Evolutionary conservation across 1,284 basidiomycete species (phyloP).

Genomic region (Mycosarcoma mackinlayi): DNA sequence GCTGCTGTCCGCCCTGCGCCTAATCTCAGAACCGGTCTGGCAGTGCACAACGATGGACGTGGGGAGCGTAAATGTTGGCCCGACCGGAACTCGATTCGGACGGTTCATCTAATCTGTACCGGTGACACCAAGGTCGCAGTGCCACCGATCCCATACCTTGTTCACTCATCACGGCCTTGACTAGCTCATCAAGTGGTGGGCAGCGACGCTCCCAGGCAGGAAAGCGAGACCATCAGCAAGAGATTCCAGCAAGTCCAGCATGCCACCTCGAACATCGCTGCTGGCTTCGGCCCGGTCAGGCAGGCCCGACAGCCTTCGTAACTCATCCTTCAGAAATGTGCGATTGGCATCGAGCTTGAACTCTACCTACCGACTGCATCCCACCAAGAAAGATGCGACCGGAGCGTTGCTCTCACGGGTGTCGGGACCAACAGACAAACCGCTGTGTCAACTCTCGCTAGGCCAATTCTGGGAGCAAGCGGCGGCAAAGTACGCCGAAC

Average conservation of each 20-base stretch:
- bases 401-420: conserved; percentile 51
- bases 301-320: not conserved
- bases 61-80: conserved; percentile 8
- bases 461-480: conserved; percentile 76
- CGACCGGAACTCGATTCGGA: conserved; percentile 16
- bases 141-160: too few species aligned
- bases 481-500: conserved; percentile 71
- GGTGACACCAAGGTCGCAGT: too few species aligned
- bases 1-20: too few species aligned
- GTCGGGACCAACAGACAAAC: conserved; percentile 74
- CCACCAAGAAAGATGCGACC: conserved; percentile 11
- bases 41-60: not conserved
- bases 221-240: not conserved
- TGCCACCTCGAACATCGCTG: conserved; percentile 11
- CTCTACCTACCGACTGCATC: conserved; percentile 24
- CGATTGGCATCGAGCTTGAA: conserved; percentile 20
- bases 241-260: not conserved
- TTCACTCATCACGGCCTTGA: too few species aligned
- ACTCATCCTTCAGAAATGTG: conserved; percentile 1
- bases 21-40: too few species aligned
- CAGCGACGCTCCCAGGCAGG: too few species aligned
- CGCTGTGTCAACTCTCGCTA: conserved; percentile 75
- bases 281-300: conserved; percentile 1
- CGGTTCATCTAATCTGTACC: conserved; percentile 9
- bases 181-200: too few species aligned